Evolutionary conservation across 2,329 filamentous ascomycete species (phyloP).

Genomic region (Ophiostoma sp.): DNA sequence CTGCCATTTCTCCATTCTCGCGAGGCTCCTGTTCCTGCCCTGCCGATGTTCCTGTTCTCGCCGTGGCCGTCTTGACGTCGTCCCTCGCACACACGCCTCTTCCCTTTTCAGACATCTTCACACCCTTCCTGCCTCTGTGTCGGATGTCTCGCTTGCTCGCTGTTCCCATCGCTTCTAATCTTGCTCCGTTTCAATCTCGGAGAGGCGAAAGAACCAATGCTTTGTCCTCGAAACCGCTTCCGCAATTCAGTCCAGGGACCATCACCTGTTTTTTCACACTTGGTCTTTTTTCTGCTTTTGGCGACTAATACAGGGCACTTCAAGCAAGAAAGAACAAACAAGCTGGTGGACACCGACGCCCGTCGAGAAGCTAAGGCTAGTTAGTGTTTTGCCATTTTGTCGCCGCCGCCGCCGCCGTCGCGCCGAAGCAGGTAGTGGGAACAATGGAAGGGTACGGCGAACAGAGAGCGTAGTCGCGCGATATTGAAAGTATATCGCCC

Average conservation of each 20-base stretch:
- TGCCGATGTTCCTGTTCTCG: not conserved
- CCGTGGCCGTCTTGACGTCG: not conserved
- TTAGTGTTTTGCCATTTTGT: not conserved
- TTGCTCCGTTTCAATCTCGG: not conserved
- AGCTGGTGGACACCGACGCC: not conserved
- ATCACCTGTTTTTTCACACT: not conserved
- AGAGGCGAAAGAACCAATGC: not conserved
- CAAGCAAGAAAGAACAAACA: not conserved
- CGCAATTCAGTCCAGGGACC: not conserved
- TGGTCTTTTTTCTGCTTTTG: not conserved
- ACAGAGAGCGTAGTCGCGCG: not conserved
- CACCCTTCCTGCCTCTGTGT: not conserved
- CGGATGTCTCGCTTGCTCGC: not conserved
- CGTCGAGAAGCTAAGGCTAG: not conserved
- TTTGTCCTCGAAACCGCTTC: not conserved
- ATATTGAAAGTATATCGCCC: not conserved
- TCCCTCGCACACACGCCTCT: not conserved
- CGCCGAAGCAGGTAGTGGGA: not conserved
- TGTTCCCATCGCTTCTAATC: not conserved
- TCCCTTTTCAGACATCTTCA: not conserved
- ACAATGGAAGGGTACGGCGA: not conserved
- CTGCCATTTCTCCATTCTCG: not conserved
- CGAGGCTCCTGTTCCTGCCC: not conserved
- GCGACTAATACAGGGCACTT: not conserved
- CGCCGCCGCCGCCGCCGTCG: not conserved